These are phyloP conservation scores for Silybum marianum DNA, from an alignment of 129 eudicot species.

Conservation along the genomic window DNA sequence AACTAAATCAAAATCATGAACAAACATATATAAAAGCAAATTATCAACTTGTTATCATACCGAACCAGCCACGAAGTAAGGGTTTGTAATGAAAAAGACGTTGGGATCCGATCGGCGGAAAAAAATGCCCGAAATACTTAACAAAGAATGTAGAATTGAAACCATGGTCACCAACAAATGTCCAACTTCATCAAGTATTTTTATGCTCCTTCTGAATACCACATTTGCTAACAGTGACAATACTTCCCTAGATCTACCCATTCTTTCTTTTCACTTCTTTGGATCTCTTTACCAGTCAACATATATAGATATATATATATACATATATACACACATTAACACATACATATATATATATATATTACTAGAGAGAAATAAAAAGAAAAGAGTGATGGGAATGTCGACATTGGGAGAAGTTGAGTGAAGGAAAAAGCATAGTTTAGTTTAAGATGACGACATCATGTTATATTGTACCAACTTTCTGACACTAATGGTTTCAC, in stretches of 20 bases:
- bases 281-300: neutral
- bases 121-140: neutral
- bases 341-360: neutral
- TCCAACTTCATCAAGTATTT: neutral
- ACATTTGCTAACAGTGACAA: conserved; percentile 2
- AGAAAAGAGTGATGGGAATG: conserved; percentile 1
- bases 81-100: conserved; percentile 6
- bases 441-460: conserved; percentile 23
- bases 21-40: neutral
- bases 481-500: conserved; percentile 9
- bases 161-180: conserved; percentile 4
- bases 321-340: neutral
- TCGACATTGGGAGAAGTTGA: conserved; percentile 15
- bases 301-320: neutral
- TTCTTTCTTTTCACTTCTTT: conserved; percentile 7
- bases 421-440: conserved; percentile 7
- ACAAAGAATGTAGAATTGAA: conserved; percentile 16
- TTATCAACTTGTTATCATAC: neutral
- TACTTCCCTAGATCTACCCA: conserved; percentile 18
- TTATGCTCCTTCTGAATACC: conserved; percentile 14
- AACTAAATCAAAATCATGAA: neutral
- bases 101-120: neutral
- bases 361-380: neutral
- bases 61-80: conserved; percentile 5
- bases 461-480: conserved; percentile 3